Evolutionary conservation across 257 asterid species (phyloP).

Genomic region (Verbascum thapsus): DNA sequence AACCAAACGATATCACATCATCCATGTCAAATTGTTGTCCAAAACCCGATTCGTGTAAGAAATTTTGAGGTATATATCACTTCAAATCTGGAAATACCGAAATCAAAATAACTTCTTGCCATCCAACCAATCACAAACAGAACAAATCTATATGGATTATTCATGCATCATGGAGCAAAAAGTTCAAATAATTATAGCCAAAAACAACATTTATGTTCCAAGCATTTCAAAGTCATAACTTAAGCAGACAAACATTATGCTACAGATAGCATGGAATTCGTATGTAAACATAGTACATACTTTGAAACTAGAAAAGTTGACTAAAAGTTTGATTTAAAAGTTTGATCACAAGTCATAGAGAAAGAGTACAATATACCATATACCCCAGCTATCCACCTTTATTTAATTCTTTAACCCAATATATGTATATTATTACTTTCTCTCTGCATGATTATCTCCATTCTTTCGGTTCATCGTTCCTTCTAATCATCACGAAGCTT

Average conservation of each 20-base stretch:
- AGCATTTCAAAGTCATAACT: background rate
- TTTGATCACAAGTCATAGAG: background rate
- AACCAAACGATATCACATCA: no score
- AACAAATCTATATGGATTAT: no score
- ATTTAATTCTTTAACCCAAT: no score
- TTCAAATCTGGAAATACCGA: no score
- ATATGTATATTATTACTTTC: no score
- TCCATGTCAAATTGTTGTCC: no score
- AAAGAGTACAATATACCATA: background rate
- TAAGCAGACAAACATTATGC: background rate
- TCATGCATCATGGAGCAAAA: background rate
- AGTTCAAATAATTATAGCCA: background rate
- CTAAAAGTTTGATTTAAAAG: background rate
- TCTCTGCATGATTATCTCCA: constrained; percentile 4
- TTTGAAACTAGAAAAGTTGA: background rate
- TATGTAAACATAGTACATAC: background rate
- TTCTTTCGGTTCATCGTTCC: constrained; percentile 1
- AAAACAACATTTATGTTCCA: background rate
- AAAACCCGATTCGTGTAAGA: no score
- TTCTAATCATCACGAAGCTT: no score
- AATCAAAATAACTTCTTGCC: no score
- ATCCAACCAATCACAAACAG: no score
- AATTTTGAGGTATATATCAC: no score
- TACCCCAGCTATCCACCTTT: no score
- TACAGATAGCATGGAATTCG: background rate